Base-by-base conservation (phyloP, 305 asterid genomes). In the Fraxinus albicans region DNA sequence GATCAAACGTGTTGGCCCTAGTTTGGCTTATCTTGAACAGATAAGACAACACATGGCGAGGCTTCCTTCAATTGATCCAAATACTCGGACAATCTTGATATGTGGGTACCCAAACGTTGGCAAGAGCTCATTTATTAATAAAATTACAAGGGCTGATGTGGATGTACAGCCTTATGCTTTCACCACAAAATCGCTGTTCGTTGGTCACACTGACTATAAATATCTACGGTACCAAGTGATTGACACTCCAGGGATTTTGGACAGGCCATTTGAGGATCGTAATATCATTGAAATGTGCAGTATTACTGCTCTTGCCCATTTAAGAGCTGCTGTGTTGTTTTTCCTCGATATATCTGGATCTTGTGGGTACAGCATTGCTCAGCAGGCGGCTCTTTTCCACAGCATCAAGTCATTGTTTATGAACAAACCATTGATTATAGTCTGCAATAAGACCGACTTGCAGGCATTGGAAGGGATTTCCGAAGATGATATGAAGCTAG, bases 81-180 rank as follows among this genome's bases (percentile, higher is more conserved):
- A 93, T 83, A 96, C 98, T 4, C 78, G 99, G 74, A 96, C 98
- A 21, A 87, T 96, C 87, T 87, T 96, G 94, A 96, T 96, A 67
- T 96, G 99, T 89, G 99, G 99, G 81, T 96, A 96, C 77, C 99
- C 99, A 1, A 96, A 96, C 89, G 99, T 96, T 73, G 99, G 99
- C 15, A 96, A 96, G 93, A 96, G 99, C 74, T 96, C 99, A 2
- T 96, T 96, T 87, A 93, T 96, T 77, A 96, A 96, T 89, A 94
- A 94, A 85, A 96, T 96, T 76, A 94, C 99, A 0, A 88, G 98
- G 85, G 99, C 98, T 5, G 99, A 96, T 85, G 99, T 96, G 58
- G 99, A 96, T 83, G 99, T 94, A 4, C 99, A 94, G 31, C 98
- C 99, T 5, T 96, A 96, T 88, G 99, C 99, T 81, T 96, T 96